phyloP scores from a whole-genome alignment of 2,329 filamentous ascomycete species.

The Xylariaceae sp. region DNA sequence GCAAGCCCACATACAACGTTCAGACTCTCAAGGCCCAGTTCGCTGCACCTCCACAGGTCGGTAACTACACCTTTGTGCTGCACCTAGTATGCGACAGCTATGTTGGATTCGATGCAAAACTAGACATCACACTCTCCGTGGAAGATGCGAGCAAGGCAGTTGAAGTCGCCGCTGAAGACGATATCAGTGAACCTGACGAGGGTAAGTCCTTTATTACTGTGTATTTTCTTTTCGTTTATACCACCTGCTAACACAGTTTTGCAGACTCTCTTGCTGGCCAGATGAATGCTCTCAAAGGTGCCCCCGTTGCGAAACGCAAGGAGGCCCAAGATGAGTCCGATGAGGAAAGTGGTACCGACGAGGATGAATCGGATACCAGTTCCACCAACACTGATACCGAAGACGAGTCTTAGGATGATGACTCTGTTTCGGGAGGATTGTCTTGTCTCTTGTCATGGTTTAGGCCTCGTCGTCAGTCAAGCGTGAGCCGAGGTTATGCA shows the following conservation, averaged over 20 bases:
- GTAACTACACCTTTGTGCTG: constrained; percentile 92
- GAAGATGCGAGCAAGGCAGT: constrained; percentile 84
- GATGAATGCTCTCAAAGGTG: constrained; percentile 81
- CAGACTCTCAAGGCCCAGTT: constrained; percentile 98
- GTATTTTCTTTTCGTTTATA: neutral
- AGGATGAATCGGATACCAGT: constrained; percentile 61
- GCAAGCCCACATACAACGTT: constrained; percentile 87
- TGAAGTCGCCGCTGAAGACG: constrained; percentile 77
- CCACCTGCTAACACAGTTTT: constrained; percentile 24
- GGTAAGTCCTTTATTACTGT: constrained; percentile 53
- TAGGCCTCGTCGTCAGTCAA: no score
- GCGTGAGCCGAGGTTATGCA: neutral
- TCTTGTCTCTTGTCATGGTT: no score
- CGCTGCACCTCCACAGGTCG: constrained; percentile 84
- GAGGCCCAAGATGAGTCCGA: constrained; percentile 57
- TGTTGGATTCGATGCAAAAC: constrained; percentile 85
- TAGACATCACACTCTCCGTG: constrained; percentile 82
- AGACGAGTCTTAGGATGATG: constrained; percentile 44
- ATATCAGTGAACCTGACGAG: constrained; percentile 97
- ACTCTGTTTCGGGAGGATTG: neutral
- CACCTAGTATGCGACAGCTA: constrained; percentile 93
- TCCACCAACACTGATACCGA: constrained; percentile 66
- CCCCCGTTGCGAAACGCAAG: constrained; percentile 48
- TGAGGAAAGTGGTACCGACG: constrained; percentile 80
- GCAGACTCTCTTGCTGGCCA: constrained; percentile 64